phyloP scores from a whole-genome alignment of 148 eudicot genomes.

The Drosera capensis region DNA sequence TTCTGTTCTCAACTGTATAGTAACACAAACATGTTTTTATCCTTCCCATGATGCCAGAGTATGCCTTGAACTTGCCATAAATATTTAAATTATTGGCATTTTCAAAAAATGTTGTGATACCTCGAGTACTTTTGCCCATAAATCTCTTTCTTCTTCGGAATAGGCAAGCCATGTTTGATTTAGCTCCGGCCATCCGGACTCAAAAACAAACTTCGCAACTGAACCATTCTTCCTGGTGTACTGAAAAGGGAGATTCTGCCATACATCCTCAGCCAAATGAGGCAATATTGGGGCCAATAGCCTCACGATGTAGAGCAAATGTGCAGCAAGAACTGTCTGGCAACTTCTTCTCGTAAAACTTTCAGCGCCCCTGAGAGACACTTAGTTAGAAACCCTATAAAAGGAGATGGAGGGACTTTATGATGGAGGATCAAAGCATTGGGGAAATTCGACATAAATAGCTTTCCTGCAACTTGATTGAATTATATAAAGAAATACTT shows the following conservation, averaged over 20 bases:
- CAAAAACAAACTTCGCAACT: slow-evolving; percentile 52
- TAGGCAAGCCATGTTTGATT: slow-evolving; percentile 61
- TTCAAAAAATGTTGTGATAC: slow-evolving; percentile 12
- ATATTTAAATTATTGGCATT: background rate
- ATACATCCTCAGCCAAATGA: slow-evolving; percentile 92
- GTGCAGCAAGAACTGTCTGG: slow-evolving; percentile 91
- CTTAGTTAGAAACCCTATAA: background rate
- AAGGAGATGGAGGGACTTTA: too few species aligned
- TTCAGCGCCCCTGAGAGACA: slow-evolving; percentile 41
- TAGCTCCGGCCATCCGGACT: slow-evolving; percentile 70
- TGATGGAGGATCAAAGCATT: background rate
- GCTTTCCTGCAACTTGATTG: background rate
- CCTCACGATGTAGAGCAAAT: slow-evolving; percentile 54
- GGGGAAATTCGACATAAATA: background rate
- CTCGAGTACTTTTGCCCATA: slow-evolving; percentile 82
- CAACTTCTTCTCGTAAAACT: slow-evolving; percentile 85
- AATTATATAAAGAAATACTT: slow-evolving; percentile 6
- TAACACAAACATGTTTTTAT: background rate
- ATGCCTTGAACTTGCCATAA: background rate
- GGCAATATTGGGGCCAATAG: slow-evolving; percentile 90
- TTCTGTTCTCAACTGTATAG: slow-evolving; percentile 73
- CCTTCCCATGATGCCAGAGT: background rate
- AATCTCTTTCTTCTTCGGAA: slow-evolving; percentile 51
- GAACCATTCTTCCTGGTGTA: slow-evolving; percentile 49
- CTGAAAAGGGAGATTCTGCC: slow-evolving; percentile 87